These are phyloP conservation scores for Coemansia sp. DNA, from an alignment of 192 early-diverging fungal genomes.

Conservation along the genomic window DNA sequence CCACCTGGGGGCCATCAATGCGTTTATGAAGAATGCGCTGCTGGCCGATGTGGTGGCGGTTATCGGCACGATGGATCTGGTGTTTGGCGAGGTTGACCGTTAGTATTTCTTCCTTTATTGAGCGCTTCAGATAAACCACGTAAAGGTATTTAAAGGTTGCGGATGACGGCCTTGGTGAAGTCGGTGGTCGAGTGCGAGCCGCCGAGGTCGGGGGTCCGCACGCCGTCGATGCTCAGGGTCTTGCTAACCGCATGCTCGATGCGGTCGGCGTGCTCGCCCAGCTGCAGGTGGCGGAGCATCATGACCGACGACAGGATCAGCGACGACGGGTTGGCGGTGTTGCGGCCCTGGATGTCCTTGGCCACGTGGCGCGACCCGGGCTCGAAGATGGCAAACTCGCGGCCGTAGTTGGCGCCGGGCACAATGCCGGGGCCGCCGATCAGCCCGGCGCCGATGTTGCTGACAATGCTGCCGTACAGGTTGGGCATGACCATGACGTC, in stretches of 20 bases:
- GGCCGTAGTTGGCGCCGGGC: slow-evolving; percentile 97
- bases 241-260: slow-evolving; percentile 87
- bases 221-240: slow-evolving; percentile 74
- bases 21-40: slow-evolving; percentile 85
- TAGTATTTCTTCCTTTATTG: slow-evolving; percentile 28
- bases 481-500: slow-evolving; percentile 99
- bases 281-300: slow-evolving; percentile 94
- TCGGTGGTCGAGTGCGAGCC: slow-evolving; percentile 85
- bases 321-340: slow-evolving; percentile 94
- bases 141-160: slow-evolving; percentile 30
- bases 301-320: slow-evolving; percentile 89
- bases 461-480: slow-evolving; percentile 99
- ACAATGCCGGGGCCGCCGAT: slow-evolving; percentile 95
- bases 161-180: slow-evolving; percentile 87
- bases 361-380: slow-evolving; percentile 98
- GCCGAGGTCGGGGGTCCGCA: slow-evolving; percentile 85
- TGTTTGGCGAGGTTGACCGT: slow-evolving; percentile 92
- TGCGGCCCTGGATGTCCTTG: slow-evolving; percentile 90
- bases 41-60: slow-evolving; percentile 95
- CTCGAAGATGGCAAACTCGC: slow-evolving; percentile 97
- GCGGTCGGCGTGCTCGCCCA: slow-evolving; percentile 82
- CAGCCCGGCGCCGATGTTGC: slow-evolving; percentile 95
- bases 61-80: slow-evolving; percentile 98
- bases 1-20: slow-evolving; percentile 86
- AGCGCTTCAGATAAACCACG: too few species aligned